Evolutionary conservation across 805 yeast species (phyloP), one percentile per base, ranked within the genome.

Genomic region (Metschnikowia colocasiae): DNA sequence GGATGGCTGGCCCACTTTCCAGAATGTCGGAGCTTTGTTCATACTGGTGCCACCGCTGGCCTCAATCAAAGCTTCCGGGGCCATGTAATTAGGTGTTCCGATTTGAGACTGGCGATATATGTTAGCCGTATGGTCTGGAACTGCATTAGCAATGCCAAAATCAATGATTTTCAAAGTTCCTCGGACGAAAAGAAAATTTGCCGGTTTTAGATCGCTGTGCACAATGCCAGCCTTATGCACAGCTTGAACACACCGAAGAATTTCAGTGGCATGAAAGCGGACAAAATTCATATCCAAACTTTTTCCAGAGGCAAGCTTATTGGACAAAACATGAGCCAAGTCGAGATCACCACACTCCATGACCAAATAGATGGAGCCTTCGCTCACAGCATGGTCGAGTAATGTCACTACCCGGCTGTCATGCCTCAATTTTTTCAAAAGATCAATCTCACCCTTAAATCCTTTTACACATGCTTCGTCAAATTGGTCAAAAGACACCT

Each of bases 41-140:
- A 68, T 80, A 23, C 29, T 23, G 20, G 43, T 20, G 6, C 36
- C 36, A 18, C 36, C 36, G 13, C 36, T 31, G 10, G 29, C 43
- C 63, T 85, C 95, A 38, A 85, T 75, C 49, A 92, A 68, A 0
- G 97, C 87, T 64, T 92, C 99, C 0, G 99, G 99, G 0, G 99
- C 97, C 98, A 92, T 94, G 63, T 92, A 94, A 62, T 87, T 89
- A 1, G 97, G 96, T 0, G 99, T 92, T 4, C 99, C 99, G 44
- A 90, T 85, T 62, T 89, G 97, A 5, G 89, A 79, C 50, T 88
- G 95, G 48, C 97, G 76, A 60, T 91, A 91, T 16, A 92, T 80
- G 57, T 94, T 92, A 18, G 87, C 82, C 0, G 98, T 92, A 59
- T 89, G 87, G 45, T 91, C 97, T 1, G 95, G 94, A 1, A 94